Evolutionary conservation across 2,329 filamentous ascomycete species (phyloP), one percentile per base, ranked within the genome.

Genomic region (Pseudofabraea citricarpa): DNA sequence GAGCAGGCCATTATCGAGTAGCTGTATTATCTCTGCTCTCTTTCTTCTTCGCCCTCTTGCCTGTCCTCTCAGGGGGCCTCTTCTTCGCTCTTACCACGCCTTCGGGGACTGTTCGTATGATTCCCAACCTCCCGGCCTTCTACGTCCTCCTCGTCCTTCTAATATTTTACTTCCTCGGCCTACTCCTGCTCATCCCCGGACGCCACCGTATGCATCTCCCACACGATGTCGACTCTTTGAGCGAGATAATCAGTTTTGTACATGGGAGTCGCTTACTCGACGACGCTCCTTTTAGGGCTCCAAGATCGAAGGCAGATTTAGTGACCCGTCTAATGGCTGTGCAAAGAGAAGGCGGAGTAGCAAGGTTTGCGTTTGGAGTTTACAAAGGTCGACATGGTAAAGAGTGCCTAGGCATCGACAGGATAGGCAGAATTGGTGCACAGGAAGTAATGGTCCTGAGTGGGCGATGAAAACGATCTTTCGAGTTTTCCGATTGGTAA

Each of bases 191-290:
- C n/a, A 67, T 85, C 54, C 84, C 84, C 0, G 66, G 70, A 10
- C 75, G 86, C 12, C 66, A 70, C 32, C 69, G 73, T 29, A 79
- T 82, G 52, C 70, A 82, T 32, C 74, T 95, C 2, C 88, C 89
- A 0, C 89, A 94, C 59, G 73, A 74, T 5, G 81, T 87, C 31
- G 77, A 74, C 47, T 87, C 77, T 36, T 72, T 94, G 15, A 85
- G 86, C 1, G 88, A 90, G 60, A 72, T 90, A 18, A 75, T 94
- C 53, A 84, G 81, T 57, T 90, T 91, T 60, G 71, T 91, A 32
- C 81, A 87, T 46, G 82, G 83, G 53, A 83, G 82, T 33, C 83
- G 84, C 19, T 69, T 94, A 15, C 69, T 87, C 2, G 71, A 77
- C 5, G 90, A 95, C 57, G 73, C 81, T 8, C 77, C 85, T 0